Evolutionary conservation across 805 yeast species (phyloP).

Genomic region (Priceomyces carsonii): DNA sequence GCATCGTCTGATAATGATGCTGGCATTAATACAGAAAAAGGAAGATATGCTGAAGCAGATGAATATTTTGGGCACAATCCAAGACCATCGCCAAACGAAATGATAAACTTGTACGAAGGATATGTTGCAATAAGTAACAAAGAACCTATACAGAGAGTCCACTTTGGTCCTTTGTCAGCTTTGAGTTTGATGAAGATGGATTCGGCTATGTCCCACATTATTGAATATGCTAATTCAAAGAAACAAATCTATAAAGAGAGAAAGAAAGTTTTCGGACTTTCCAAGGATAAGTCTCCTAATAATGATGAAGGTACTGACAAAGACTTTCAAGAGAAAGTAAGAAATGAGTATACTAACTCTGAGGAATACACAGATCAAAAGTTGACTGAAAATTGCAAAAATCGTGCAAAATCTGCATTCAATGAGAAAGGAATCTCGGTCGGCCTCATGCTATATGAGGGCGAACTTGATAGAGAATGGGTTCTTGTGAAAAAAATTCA

Average conservation of each 20-base stretch:
- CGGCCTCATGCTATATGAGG: conserved; percentile 30
- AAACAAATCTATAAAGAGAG: not conserved
- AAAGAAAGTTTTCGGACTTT: conserved; percentile 1
- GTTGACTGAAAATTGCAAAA: conserved; percentile 1
- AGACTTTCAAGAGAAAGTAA: conserved; percentile 2
- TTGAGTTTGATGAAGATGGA: conserved; percentile 28
- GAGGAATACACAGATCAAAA: not conserved
- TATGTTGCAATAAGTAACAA: conserved; percentile 24
- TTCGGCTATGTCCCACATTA: conserved; percentile 13
- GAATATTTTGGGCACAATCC: conserved; percentile 15
- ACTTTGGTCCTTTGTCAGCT: conserved; percentile 35
- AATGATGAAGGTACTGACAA: not conserved
- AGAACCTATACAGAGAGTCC: conserved; percentile 24
- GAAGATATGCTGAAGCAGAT: not conserved
- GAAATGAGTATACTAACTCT: conserved; percentile 1
- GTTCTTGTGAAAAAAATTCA: conserved; percentile 30
- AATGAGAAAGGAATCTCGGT: conserved; percentile 19
- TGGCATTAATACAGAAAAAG: too few species aligned
- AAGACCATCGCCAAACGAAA: conserved; percentile 12
- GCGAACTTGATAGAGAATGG: conserved; percentile 25
- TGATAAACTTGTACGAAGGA: conserved; percentile 18
- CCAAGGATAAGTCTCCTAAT: not conserved
- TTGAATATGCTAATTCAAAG: not conserved
- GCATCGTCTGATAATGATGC: too few species aligned
- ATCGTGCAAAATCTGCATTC: conserved; percentile 7